A percentile compares a stretch with the other conserved stretches of the same genome.
phyloP scores from a whole-genome alignment of 768 basidiomycete genomes.

The Suillus ampliporus region DNA sequence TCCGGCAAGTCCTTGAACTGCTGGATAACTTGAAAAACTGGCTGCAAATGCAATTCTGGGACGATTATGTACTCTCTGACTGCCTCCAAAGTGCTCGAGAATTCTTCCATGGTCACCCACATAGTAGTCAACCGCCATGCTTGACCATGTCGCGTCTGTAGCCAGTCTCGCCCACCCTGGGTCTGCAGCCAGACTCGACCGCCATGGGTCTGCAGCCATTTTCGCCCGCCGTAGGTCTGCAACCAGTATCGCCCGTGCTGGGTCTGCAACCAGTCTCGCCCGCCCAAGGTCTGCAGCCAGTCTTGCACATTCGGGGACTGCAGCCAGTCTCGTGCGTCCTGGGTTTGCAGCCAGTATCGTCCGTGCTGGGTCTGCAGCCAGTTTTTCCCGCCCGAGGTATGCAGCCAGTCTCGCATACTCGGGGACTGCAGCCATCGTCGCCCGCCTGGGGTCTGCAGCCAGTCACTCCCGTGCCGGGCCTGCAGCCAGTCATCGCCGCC shows the following conservation, averaged over 20 bases:
- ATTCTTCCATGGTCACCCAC: not conserved
- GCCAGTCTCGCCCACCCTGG: not conserved
- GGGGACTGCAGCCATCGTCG: not conserved
- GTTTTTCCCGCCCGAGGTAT: not conserved
- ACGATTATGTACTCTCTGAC: not conserved
- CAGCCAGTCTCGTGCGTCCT: too few species aligned
- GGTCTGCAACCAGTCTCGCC: not conserved
- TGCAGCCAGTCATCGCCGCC: too few species aligned
- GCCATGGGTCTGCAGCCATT: not conserved
- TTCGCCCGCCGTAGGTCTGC: not conserved
- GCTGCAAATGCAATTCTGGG: not conserved
- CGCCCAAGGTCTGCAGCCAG: not conserved
- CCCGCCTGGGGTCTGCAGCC: not conserved
- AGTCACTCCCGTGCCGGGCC: not conserved
- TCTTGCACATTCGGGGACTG: too few species aligned
- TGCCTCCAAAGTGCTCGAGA: not conserved
- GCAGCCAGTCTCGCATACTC: not conserved
- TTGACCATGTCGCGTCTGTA: not conserved
- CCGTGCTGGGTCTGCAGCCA: not conserved
- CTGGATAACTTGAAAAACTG: not conserved
- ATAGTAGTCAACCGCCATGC: not conserved
- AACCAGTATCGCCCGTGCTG: not conserved
- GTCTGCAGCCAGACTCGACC: not conserved
- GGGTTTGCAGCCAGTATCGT: not conserved
- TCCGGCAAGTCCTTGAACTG: not conserved